These are phyloP conservation scores for Fomitopsis betulina DNA, from an alignment of 1,284 basidiomycete species.

Conservation along the genomic window DNA sequence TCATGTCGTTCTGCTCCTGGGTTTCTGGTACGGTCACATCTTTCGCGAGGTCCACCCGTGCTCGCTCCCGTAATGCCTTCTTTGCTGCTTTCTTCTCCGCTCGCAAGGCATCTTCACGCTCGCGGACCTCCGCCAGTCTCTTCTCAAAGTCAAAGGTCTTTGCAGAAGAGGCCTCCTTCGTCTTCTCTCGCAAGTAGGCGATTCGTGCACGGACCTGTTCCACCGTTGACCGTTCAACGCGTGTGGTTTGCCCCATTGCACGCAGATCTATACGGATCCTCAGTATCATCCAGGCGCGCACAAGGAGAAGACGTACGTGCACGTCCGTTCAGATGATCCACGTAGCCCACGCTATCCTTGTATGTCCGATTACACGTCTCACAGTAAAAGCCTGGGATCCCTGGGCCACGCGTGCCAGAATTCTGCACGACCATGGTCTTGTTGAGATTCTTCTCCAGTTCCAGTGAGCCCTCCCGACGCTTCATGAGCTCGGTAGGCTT, in stretches of 20 bases:
- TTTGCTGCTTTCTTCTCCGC: conserved; percentile 70
- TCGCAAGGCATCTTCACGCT: conserved; percentile 59
- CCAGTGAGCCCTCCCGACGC: conserved; percentile 74
- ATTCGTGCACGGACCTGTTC: conserved; percentile 91
- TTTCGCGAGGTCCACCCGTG: conserved; percentile 57
- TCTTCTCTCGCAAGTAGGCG: conserved; percentile 82
- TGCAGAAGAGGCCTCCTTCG: conserved; percentile 72
- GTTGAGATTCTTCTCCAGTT: conserved; percentile 86
- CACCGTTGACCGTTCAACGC: conserved; percentile 84
- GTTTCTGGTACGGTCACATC: conserved; percentile 36
- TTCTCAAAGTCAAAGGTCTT: conserved; percentile 93
- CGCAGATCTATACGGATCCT: conserved; percentile 67
- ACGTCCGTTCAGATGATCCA: conserved; percentile 96
- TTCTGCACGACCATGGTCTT: conserved; percentile 92
- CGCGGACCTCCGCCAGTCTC: conserved; percentile 80
- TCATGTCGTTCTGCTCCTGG: conserved; percentile 62
- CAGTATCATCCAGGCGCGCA: neutral
- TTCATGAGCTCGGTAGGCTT: conserved; percentile 90
- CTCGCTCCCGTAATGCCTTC: conserved; percentile 68
- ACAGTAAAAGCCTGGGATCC: conserved; percentile 90
- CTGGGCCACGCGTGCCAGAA: conserved; percentile 72
- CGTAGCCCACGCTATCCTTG: conserved; percentile 90
- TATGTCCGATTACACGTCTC: conserved; percentile 87
- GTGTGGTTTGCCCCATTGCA: conserved; percentile 91
- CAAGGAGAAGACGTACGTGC: conserved; percentile 61